Conservation (phyloP, 164 flowering plant genomes). For the Pachysandra terminalis region DNA sequence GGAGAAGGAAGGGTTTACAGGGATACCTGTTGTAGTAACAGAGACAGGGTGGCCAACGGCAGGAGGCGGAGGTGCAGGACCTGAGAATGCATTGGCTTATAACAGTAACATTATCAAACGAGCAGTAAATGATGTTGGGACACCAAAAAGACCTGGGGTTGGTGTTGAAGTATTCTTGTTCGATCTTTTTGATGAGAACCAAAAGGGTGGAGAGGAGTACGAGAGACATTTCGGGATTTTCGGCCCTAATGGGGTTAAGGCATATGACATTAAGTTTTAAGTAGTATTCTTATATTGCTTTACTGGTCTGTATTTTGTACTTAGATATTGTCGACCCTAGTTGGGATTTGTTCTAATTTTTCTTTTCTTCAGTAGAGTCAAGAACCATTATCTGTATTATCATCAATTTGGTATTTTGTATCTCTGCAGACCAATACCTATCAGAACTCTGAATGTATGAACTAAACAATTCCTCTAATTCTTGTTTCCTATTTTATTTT, state of each 20-base stretch:
- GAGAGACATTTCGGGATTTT: conserved; percentile 56
- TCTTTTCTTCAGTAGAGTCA: no score
- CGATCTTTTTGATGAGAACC: conserved; percentile 44
- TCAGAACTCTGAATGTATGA: no score
- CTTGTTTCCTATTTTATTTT: no score
- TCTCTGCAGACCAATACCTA: no score
- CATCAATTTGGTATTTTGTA: no score
- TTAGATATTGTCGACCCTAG: no score
- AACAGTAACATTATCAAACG: conserved; percentile 33
- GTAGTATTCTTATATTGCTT: no score
- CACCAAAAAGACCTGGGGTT: conserved; percentile 43
- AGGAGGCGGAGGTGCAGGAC: conserved; percentile 29
- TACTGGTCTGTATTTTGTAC: no score
- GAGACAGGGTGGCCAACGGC: conserved; percentile 53
- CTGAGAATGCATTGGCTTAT: conserved; percentile 39
- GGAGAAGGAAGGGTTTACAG: conserved; percentile 37
- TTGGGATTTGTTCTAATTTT: no score
- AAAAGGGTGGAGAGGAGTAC: conserved; percentile 34
- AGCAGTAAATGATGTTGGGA: conserved; percentile 25
- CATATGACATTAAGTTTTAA: conserved; percentile 35
- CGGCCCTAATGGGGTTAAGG: conserved; percentile 31
- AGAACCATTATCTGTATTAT: no score
- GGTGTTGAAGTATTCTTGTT: conserved; percentile 43
- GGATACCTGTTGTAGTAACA: conserved; percentile 30
- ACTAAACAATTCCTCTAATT: no score